Conservation (phyloP, 2,329 filamentous ascomycete species). For the Aspergillus aculeatinus region DNA sequence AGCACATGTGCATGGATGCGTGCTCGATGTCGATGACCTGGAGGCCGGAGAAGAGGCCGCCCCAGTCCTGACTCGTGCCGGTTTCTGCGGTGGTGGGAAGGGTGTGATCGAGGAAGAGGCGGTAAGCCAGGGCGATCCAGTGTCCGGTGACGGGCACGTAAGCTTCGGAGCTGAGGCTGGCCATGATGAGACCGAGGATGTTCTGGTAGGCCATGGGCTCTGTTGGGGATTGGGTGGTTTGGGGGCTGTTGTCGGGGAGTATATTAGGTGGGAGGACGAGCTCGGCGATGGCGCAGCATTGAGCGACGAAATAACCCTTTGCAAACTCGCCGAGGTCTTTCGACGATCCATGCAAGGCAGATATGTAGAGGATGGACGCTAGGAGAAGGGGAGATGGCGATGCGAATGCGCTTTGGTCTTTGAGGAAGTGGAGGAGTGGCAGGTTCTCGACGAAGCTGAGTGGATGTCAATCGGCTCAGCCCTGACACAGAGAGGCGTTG, state of each 20-base stretch:
- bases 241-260: background rate
- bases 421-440: constrained; percentile 31
- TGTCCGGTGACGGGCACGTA: constrained; percentile 27
- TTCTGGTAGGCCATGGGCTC: constrained; percentile 24
- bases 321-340: constrained; percentile 20
- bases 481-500: background rate
- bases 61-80: constrained; percentile 22
- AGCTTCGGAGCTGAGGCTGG: constrained; percentile 31
- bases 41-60: constrained; percentile 27
- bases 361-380: constrained; percentile 31
- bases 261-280: constrained; percentile 18
- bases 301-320: constrained; percentile 26
- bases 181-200: constrained; percentile 32
- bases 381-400: constrained; percentile 28
- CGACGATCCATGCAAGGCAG: constrained; percentile 25
- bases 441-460: constrained; percentile 28
- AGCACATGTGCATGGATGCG: constrained; percentile 33
- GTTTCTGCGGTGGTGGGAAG: constrained; percentile 11
- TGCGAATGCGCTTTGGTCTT: constrained; percentile 25
- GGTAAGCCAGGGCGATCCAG: constrained; percentile 33
- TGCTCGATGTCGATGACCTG: constrained; percentile 34
- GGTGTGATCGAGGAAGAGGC: constrained; percentile 30
- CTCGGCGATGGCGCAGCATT: constrained; percentile 26
- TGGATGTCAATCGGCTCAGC: background rate
- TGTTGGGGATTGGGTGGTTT: background rate